Evolutionary conservation across 768 basidiomycete species (phyloP), one percentile per base, ranked within the genome.

Genomic region (Leccinum truebloodii): DNA sequence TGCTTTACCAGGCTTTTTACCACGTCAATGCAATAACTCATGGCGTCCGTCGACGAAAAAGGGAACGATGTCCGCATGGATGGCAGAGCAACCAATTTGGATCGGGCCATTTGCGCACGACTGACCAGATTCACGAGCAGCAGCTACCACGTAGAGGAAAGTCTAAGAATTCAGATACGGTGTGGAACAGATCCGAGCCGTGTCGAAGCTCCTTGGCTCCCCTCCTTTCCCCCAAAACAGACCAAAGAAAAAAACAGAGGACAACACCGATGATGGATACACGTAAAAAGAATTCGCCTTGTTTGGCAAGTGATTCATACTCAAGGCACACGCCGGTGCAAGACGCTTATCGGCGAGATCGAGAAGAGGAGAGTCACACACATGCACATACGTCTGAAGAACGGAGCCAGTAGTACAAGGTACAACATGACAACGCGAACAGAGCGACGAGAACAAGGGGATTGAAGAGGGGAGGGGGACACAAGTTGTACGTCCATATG

Each of bases 161-260:
- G 20, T 46, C 20, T 18, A 46, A 18, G 48, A 26, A 49, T 49
- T 49, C 24, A n/a, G 44, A 24, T 35, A 35, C 20, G 8, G 20
- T 46, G 44, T 57, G 56, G 48, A 57, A 52, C 32, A 57, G 56
- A 58, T 58, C 57, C 57, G 37, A 54, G 28, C 54, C 57, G 37
- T 41, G 34, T 37, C n/a, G n/a, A 54, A 28, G 20, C 12, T 28
- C 48, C 13, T 20, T 24, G 48, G 24, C 3, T 16, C 22, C 13
- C 5, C 20, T 20, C 41, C n/a, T 44, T 20, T 2, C 44, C 44
- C 16, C 37, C 12, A 46, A 22, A 46, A 44, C n/a, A n/a, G 41
- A 20, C 41, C 41, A 12, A 44, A 20, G 41, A 44, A 26, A 16
- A 50, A 50, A 54, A 55, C 37, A 39, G 18, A 37, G 9, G 20